Conservation (phyloP, 176 grass and related monocot species). For the Hyparrhenia diplandra region DNA sequence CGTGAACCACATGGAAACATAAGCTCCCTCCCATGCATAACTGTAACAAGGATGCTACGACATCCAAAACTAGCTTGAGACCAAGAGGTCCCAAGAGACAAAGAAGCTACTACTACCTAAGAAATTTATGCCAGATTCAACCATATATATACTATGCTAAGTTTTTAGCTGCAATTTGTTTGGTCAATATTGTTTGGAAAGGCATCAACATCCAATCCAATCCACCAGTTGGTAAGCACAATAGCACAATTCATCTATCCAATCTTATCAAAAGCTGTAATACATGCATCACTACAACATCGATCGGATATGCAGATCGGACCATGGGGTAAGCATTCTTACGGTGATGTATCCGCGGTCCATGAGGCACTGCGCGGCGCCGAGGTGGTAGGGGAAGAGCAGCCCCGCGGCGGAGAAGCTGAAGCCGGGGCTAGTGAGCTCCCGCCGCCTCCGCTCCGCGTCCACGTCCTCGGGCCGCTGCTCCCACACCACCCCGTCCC, state of each 20-base stretch:
- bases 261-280: neutral
- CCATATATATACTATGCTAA: neutral
- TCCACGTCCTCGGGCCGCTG: slow-evolving; percentile 59
- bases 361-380: slow-evolving; percentile 61
- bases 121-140: neutral
- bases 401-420: slow-evolving; percentile 73
- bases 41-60: neutral
- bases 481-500: slow-evolving; percentile 53
- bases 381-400: slow-evolving; percentile 76
- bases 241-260: neutral
- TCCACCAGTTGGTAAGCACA: neutral
- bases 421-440: slow-evolving; percentile 48
- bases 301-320: neutral
- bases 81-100: neutral
- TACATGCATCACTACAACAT: neutral
- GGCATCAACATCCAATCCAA: no score
- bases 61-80: neutral
- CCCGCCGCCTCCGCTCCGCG: slow-evolving; percentile 35
- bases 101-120: neutral
- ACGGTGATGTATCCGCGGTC: slow-evolving; percentile 62
- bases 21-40: slow-evolving; percentile 26
- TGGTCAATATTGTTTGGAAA: neutral
- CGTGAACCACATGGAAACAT: neutral
- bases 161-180: neutral
- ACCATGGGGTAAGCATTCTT: neutral